Base-by-base conservation (phyloP, 2,329 filamentous ascomycete genomes). In the Ophiostoma pallidulum region DNA sequence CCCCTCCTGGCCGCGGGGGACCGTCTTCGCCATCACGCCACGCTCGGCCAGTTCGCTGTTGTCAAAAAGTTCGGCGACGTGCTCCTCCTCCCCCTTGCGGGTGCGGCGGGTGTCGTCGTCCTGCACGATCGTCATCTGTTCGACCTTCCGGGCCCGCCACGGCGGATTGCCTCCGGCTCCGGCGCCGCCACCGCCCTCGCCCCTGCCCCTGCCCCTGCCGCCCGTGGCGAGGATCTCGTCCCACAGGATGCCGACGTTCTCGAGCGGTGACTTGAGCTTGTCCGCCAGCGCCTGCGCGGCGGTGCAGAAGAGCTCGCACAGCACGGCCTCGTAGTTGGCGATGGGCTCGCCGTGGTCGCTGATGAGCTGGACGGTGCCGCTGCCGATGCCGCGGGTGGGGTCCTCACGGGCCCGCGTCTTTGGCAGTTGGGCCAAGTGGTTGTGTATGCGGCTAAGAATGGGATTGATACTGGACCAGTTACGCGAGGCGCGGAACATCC, bases 261-360 rank as follows among this genome's bases (percentile, higher is more conserved):
- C 71, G 2, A 91, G 65, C 4, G 75, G 72, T 36, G 77, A 75
- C 51, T 78, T 77, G 53, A 90, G 69, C 45, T 78, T 75, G 12
- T 76, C 71, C 1, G 88, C 84, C 8, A 94, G 74, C n/a, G 81
- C 77, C 6, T 80, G 72, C 1, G 88, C 87, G 3, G 87, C 84
- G 9, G 87, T 72, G 58, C 86, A 94, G 62, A 94, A 94, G 9
- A 90, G 72, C 59, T 94, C 86, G 20, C 86, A 80, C 61, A 94
- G 89, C 2, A 90, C 72, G 14, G 82, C 68, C 29, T 86, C 82
- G 61, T 91, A 91, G 51, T 86, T 75, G 10, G 78, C 71, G 45
- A 84, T 76, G 12, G 78, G 67, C 19, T 78, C 73, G 1, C 75
- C 69, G 53, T 80, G 65, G 46, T 73, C 76, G 57, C 64, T 71